Conservation (phyloP, 2,329 filamentous ascomycete species). For the Colletotrichum filicis region DNA sequence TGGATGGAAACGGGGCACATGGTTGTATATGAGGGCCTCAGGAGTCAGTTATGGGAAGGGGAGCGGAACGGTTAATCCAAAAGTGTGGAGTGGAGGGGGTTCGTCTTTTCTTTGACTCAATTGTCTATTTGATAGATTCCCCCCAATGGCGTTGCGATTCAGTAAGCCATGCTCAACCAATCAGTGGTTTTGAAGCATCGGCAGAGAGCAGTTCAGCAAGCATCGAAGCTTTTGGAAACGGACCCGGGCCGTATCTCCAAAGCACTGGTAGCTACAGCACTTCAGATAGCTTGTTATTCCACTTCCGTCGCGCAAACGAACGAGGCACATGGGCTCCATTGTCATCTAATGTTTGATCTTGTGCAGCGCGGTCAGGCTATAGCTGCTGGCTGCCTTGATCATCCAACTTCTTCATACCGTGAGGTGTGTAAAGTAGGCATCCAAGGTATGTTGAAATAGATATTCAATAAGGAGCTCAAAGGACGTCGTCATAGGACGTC, state of each 20-base stretch:
- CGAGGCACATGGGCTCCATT: not conserved
- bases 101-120: slow-evolving; percentile 13
- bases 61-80: slow-evolving; percentile 25
- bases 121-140: slow-evolving; percentile 33
- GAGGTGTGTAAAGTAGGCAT: too few species aligned
- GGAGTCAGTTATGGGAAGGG: slow-evolving; percentile 32
- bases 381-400: not conserved
- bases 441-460: not conserved
- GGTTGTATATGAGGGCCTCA: slow-evolving; percentile 35
- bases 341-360: not conserved
- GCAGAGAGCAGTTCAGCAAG: slow-evolving; percentile 31
- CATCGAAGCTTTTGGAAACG: slow-evolving; percentile 23
- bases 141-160: slow-evolving; percentile 27
- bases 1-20: slow-evolving; percentile 19
- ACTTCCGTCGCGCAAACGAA: slow-evolving; percentile 10
- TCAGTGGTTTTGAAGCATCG: not conserved
- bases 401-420: too few species aligned
- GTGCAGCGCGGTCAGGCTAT: not conserved
- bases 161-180: slow-evolving; percentile 10
- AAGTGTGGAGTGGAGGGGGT: slow-evolving; percentile 27
- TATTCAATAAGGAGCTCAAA: not conserved
- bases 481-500: not conserved
- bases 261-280: slow-evolving; percentile 27
- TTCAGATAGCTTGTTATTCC: slow-evolving; percentile 32
- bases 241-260: slow-evolving; percentile 24